phyloP scores from a whole-genome alignment of 1,284 basidiomycete genomes.

The Sporisorium reilianum region DNA sequence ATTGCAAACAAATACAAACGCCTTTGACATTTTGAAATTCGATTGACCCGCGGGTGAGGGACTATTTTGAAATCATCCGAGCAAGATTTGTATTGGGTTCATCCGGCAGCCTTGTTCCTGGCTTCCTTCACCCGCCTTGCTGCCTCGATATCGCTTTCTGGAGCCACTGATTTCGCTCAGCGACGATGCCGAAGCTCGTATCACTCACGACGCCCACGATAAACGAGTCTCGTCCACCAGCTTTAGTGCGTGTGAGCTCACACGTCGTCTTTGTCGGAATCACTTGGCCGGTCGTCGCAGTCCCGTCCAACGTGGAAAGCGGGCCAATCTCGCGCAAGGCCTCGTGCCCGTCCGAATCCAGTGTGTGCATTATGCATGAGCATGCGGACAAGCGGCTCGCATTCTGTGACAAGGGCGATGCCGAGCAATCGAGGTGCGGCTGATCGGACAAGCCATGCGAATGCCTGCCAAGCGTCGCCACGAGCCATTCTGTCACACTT shows the following conservation, averaged over 20 bases:
- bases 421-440: neutral
- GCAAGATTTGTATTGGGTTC: no score
- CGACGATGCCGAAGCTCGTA: no score
- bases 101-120: no score
- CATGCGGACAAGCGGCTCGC: neutral
- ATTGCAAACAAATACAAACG: no score
- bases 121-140: no score
- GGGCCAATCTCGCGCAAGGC: neutral
- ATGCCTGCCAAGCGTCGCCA: constrained; percentile 1
- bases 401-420: neutral
- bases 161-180: no score
- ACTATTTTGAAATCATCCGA: neutral
- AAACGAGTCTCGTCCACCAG: neutral
- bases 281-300: constrained; percentile 16
- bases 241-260: no score
- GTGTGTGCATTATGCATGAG: neutral
- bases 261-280: neutral
- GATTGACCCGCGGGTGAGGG: neutral
- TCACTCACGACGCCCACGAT: no score
- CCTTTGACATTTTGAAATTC: neutral
- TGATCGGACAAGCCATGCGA: neutral
- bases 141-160: no score
- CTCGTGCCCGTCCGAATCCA: neutral
- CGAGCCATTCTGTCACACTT: neutral
- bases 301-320: constrained; percentile 15